These are phyloP conservation scores for Leucosporidium yakuticum DNA, from an alignment of 768 basidiomycete genomes.

Conservation along the genomic window DNA sequence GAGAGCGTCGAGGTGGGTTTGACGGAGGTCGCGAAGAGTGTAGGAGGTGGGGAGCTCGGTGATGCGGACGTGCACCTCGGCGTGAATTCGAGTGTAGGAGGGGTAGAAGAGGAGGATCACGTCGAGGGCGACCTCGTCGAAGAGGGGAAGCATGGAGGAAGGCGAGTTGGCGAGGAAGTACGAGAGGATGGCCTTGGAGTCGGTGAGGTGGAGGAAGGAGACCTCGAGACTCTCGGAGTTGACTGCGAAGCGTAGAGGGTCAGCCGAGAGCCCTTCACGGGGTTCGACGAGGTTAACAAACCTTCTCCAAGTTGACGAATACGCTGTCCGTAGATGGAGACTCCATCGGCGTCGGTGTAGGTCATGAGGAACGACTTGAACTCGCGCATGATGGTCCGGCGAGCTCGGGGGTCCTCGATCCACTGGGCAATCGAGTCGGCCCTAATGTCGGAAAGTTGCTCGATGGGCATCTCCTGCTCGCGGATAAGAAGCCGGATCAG, in stretches of 20 bases:
- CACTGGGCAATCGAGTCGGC: constrained; percentile 95
- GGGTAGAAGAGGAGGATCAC: constrained; percentile 95
- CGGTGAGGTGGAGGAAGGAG: constrained; percentile 87
- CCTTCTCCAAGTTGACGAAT: constrained; percentile 93
- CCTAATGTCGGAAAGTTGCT: constrained; percentile 95
- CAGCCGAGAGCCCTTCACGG: neutral
- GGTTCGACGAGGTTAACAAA: constrained; percentile 45
- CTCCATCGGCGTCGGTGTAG: constrained; percentile 83
- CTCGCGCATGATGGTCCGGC: constrained; percentile 80
- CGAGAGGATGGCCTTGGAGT: constrained; percentile 88
- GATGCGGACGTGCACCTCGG: constrained; percentile 95
- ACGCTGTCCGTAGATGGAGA: constrained; percentile 87
- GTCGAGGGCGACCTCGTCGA: constrained; percentile 89
- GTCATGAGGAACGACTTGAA: constrained; percentile 95
- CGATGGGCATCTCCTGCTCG: constrained; percentile 78
- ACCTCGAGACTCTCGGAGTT: constrained; percentile 97
- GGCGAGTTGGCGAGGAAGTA: constrained; percentile 97
- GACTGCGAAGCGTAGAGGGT: constrained; percentile 51
- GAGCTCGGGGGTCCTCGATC: constrained; percentile 88
- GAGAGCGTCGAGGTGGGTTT: constrained; percentile 85
- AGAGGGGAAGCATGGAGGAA: constrained; percentile 81
- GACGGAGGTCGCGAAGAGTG: constrained; percentile 87
- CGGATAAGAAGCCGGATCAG: neutral
- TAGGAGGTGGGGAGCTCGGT: constrained; percentile 84
- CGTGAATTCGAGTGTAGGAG: constrained; percentile 91